Base-by-base conservation (phyloP, 495 filamentous ascomycete species). In the Cairneyella variabilis region DNA sequence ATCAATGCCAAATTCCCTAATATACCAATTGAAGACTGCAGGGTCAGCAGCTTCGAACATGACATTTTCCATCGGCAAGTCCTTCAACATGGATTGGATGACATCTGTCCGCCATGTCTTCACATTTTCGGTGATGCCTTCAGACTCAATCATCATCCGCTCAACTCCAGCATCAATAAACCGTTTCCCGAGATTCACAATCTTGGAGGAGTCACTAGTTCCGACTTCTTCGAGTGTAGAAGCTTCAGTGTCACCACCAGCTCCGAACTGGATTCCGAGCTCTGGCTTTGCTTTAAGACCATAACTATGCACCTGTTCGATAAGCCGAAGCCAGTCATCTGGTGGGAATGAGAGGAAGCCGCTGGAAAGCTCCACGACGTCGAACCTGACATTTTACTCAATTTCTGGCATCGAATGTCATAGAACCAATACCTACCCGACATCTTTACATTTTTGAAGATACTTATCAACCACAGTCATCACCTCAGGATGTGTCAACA, bases 41-140 rank as follows among this genome's bases (percentile, higher is more conserved):
- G 78, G 77, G 45, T 83, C 79, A 1, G 79, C 80, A 21, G 80
- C 79, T 60, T 84, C 79, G 62, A 83, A 83, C 79, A 84, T 83
- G 42, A 83, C 76, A 0, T 70, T 71, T 55, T 82, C 78, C 10
- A 67, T 49, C 0, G 77, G 77, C 18, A 84, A 54, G 48, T 77
- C 76, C 42, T 74, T 73, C 65, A 81, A 67, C 42, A 82, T 77
- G 22, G 59, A 64, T n/a, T 73, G 73, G 3, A 83, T 74, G 14
- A 83, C 77, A 53, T 83, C 78, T 2, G 77, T 82, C 32, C 76
- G 65, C 80, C 80, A 83, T 16, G 66, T 64, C 40, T 62, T 68
- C 9, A n/a, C n/a, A n/a, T n/a, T n/a, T n/a, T n/a, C n/a, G n/a
- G n/a, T n/a, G n/a, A n/a, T n/a, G n/a, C n/a, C n/a, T n/a, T n/a